A percentile compares a stretch with the other conserved stretches of the same genome.
phyloP scores from a whole-genome alignment of 2,329 filamentous ascomycete genomes.

The Fusarium brachygibbosum region DNA sequence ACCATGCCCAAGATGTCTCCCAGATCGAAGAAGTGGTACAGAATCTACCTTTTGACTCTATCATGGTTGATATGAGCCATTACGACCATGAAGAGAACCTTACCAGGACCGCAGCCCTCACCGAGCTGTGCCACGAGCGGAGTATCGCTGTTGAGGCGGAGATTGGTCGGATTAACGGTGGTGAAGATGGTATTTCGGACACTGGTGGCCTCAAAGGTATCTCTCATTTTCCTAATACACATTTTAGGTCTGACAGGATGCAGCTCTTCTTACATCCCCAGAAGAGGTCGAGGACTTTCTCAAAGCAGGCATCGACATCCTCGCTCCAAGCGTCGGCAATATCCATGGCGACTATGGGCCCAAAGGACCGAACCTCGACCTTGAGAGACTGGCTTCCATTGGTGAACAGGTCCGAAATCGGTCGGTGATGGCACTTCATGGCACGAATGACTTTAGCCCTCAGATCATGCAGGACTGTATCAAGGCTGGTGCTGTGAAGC shows the following conservation, averaged over 20 bases:
- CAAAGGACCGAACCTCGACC: constrained; percentile 73
- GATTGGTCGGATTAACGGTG: constrained; percentile 54
- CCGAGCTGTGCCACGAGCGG: constrained; percentile 2
- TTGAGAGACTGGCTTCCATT: constrained; percentile 55
- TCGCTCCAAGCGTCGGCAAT: constrained; percentile 82
- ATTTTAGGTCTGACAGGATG: background rate
- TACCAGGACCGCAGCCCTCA: constrained; percentile 2
- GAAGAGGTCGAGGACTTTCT: constrained; percentile 80
- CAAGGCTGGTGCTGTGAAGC: constrained; percentile 64
- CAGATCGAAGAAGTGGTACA: background rate
- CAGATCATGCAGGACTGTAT: constrained; percentile 67
- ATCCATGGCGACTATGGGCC: constrained; percentile 81
- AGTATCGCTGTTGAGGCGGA: constrained; percentile 36
- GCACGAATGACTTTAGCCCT: constrained; percentile 67
- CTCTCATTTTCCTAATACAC: background rate
- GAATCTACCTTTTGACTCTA: constrained; percentile 22
- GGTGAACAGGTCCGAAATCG: constrained; percentile 51
- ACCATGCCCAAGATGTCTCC: constrained; percentile 41
- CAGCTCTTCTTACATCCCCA: constrained; percentile 68
- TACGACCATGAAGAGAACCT: constrained; percentile 15
- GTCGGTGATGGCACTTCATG: constrained; percentile 65
- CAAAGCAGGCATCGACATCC: constrained; percentile 77
- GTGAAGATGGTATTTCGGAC: constrained; percentile 79
- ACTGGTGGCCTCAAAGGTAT: constrained; percentile 60
- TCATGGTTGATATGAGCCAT: constrained; percentile 29